Evolutionary conservation across 2,329 filamentous ascomycete species (phyloP).

Genomic region (Microascus cirrosus): DNA sequence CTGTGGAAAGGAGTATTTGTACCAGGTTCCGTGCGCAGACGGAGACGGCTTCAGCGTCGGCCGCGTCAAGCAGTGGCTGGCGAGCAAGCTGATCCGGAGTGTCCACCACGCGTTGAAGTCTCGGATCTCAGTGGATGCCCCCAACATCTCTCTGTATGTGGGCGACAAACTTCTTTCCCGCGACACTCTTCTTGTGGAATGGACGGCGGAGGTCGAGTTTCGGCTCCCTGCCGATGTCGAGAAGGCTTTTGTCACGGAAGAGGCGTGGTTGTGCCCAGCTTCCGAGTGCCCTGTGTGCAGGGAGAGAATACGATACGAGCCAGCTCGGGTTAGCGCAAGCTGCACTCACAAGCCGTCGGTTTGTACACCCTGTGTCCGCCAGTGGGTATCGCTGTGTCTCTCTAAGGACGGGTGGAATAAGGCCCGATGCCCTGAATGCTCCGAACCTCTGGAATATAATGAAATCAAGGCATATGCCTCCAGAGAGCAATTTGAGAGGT

Average conservation of each 20-base stretch:
- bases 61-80: not conserved
- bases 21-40: not conserved
- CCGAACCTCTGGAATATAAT: not conserved
- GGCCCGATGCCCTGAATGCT: slow-evolving; percentile 1
- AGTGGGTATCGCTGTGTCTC: not conserved
- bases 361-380: not conserved
- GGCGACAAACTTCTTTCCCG: not conserved
- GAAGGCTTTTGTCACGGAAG: not conserved
- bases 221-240: not conserved
- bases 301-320: not conserved
- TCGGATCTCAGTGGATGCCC: not conserved
- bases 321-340: not conserved
- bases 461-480: slow-evolving; percentile 1
- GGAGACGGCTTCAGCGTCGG: not conserved
- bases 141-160: not conserved
- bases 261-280: not conserved
- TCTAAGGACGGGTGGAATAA: not conserved
- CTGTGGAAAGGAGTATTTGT: slow-evolving; percentile 1
- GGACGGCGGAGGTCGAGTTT: not conserved
- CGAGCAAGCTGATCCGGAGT: not conserved
- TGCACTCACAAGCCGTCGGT: not conserved
- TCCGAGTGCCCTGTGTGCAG: not conserved
- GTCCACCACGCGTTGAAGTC: not conserved
- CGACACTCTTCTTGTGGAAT: not conserved
- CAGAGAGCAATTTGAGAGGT: not conserved